Evolutionary conservation across 2,329 filamentous ascomycete genomes (phyloP), one percentile per base, ranked within the genome.

Genomic region (Penicillium brasilianum): DNA sequence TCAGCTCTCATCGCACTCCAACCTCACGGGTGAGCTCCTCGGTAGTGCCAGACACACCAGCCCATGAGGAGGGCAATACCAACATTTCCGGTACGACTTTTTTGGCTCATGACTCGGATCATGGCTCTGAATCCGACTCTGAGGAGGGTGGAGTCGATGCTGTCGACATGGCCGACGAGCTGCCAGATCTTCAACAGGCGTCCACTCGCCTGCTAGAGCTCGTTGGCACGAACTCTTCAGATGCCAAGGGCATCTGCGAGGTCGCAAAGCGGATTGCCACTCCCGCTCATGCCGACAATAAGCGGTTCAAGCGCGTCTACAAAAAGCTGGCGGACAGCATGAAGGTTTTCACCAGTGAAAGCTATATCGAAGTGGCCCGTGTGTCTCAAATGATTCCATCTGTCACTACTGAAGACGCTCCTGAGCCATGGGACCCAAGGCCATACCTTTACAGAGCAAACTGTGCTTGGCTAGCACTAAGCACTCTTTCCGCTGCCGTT

Each of bases 391-490:
- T 72, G 46, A 63, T 82, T 14, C 67, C 72, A 13, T 68, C 70
- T 1, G 63, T 67, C n/a, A 37, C 69, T 22, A 53, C 70, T 4
- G 62, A 66, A 14, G 62, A 63, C 5, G 51, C 58, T 16, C 51
- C 61, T 57, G 52, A 66, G 48, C 14, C 62, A 16, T 81, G 76
- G 68, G 73, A 69, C 9, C 77, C 76, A 10, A 72, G 74, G 44
- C 70, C 75, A 3, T 67, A 81, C 20, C 58, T 84, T 5, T 72
- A 81, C 58, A 72, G 75, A 37, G 78, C 80, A 13, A 84, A 84
- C 65, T 77, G 74, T 59, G 73, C 75, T 22, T 68, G 68, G 7
- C 67, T 84, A 39, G 80, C 80, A 3, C 68, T 74, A 14, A 74
- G 78, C 18, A 62, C 82, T 25, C 67, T 80, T 5, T 69, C 77